A percentile compares a stretch with the other conserved stretches of the same genome.
These are phyloP conservation scores for Lactarius sp. DNA, from an alignment of 768 basidiomycete genomes.

Conservation along the genomic window DNA sequence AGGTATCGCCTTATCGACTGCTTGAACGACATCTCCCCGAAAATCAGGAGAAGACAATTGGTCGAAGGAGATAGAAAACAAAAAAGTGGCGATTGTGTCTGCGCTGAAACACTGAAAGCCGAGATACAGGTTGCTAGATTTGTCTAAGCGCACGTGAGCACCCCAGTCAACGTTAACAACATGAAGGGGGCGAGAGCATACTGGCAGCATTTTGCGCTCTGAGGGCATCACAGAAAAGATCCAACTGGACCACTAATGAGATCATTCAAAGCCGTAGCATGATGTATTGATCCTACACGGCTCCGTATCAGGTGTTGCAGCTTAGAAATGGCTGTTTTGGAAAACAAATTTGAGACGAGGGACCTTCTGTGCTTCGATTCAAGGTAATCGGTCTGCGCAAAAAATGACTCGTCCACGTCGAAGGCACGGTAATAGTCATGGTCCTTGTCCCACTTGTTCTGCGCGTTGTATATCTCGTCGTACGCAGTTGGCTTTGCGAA, in stretches of 20 bases:
- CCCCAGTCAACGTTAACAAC: no score
- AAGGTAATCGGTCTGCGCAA: constrained; percentile 36
- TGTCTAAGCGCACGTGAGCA: neutral
- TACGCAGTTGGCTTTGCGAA: constrained; percentile 13
- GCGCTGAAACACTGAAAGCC: constrained; percentile 41
- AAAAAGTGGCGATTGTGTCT: constrained; percentile 42
- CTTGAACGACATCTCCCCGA: constrained; percentile 33
- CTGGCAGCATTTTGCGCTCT: constrained; percentile 8
- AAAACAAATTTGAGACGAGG: constrained; percentile 37
- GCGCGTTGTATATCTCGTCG: constrained; percentile 18
- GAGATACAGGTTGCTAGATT: constrained; percentile 36
- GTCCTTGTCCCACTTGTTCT: constrained; percentile 37
- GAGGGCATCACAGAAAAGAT: constrained; percentile 29
- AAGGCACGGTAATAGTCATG: constrained; percentile 37
- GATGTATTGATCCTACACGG: constrained; percentile 26
- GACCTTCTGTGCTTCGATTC: constrained; percentile 34
- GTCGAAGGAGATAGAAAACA: constrained; percentile 35
- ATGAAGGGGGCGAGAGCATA: neutral
- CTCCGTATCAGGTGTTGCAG: constrained; percentile 35
- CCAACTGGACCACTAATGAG: constrained; percentile 29
- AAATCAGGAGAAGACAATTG: constrained; percentile 35
- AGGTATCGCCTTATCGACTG: constrained; percentile 32
- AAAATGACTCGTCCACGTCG: constrained; percentile 34
- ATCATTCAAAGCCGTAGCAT: neutral
- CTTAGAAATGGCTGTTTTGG: constrained; percentile 35